Base-by-base conservation (phyloP, 1,284 basidiomycete genomes). In the Rhodotorula sp. region DNA sequence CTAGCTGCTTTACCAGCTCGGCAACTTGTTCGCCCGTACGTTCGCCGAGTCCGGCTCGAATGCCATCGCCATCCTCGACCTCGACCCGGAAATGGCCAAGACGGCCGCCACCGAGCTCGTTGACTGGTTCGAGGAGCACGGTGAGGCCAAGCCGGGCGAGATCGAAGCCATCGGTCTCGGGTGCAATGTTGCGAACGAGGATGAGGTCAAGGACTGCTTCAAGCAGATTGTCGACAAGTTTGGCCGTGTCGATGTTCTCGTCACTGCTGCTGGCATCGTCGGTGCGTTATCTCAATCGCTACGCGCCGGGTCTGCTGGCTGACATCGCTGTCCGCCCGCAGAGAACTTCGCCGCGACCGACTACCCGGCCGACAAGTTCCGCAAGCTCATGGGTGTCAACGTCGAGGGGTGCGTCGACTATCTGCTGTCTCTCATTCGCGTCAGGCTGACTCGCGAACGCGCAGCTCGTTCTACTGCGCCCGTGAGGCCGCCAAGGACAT, bases 101-200 rank as follows among this genome's bases (percentile, higher is more conserved):
- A 81, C 81, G 23, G 90, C 93, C 8, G 93, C 91, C 4, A 82
- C 86, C 52, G 92, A 93, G 79, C 87, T 97, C 62, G 82, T 86
- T 59, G 81, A 85, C 27, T 85, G 84, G 83, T 85, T 85, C 76
- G 84, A 82, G 81, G 73, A 81, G 80, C 86, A 88, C 82, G 89
- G 87, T 78, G 85, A 87, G 74, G 83, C 85, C 74, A 83, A 85
- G 74, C 84, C 83, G 48, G 86, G 86, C 69, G 87, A 90, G 79
- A 84, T 94, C 70, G 84, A 88, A 62, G 85, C 91, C 61, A 85
- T 92, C 60, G 93, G 92, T 44, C 79, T 93, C 63, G 91, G 88
- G 68, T 96, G 93, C 81, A 91, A 98, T 80, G 93, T 98, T 44
- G 87, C 92, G 1, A 89, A 90, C 55, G 95, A 98, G 84, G 80